Percentiles rank a stretch among this genome's conserved stretches.
Conservation (phyloP, 1,139 yeast species). For the Diutina scorzettiae region DNA sequence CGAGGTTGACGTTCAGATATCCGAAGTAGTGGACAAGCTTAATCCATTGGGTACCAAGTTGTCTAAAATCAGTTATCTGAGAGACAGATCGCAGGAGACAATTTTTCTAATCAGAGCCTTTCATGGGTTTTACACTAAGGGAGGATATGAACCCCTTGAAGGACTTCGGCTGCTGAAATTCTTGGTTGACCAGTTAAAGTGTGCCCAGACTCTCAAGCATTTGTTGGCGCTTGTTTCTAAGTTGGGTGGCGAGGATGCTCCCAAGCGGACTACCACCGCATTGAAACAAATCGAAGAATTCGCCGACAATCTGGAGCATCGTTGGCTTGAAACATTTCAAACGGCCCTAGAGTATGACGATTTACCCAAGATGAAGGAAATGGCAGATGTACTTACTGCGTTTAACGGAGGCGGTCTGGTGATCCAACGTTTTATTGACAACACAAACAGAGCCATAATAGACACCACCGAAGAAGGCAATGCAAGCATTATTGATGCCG, state of each 20-base stretch:
- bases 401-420: conserved; percentile 83
- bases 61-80: conserved; percentile 62
- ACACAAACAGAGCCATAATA: conserved; percentile 54
- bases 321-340: conserved; percentile 46
- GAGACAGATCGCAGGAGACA: conserved; percentile 65
- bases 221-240: conserved; percentile 54
- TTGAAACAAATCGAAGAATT: conserved; percentile 52
- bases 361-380: conserved; percentile 61
- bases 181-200: conserved; percentile 43
- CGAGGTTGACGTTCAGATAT: conserved; percentile 46
- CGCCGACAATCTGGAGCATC: conserved; percentile 67
- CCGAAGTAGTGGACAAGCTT: conserved; percentile 48
- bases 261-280: conserved; percentile 33
- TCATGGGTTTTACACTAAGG: conserved; percentile 55
- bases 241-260: conserved; percentile 20
- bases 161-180: conserved; percentile 29
- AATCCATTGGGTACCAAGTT: conserved; percentile 67
- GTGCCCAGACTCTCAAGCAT: conserved; percentile 61
- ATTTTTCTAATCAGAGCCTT: conserved; percentile 69
- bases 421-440: conserved; percentile 71
- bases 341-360: conserved; percentile 46
- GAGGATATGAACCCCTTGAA: conserved; percentile 52
- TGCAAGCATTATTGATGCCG: conserved; percentile 26
- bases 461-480: conserved; percentile 19
- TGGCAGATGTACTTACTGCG: conserved; percentile 66